These are phyloP conservation scores for Protomyces lactucae-debilis DNA, from an alignment of 1,139 yeast genomes.

Conservation along the genomic window DNA sequence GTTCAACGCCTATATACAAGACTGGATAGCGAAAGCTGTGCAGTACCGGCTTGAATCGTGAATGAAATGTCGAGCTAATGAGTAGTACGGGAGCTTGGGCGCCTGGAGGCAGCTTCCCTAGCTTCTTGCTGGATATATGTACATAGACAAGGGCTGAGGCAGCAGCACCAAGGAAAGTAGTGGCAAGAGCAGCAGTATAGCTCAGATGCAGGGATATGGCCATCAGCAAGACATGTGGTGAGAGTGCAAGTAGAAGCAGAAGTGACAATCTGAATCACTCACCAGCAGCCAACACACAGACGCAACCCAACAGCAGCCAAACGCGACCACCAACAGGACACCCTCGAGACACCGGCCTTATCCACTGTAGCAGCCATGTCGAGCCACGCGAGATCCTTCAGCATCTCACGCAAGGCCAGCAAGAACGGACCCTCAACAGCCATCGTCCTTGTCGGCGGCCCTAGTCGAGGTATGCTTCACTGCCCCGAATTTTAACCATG, in stretches of 20 bases:
- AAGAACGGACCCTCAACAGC: constrained; percentile 21
- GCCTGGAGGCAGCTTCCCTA: background rate
- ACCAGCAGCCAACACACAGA: background rate
- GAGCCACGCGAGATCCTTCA: constrained; percentile 12
- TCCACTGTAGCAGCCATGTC: background rate
- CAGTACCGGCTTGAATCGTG: constrained; percentile 22
- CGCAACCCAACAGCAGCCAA: too few species aligned
- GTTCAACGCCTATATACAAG: constrained; percentile 12
- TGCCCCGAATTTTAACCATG: background rate
- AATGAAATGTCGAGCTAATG: constrained; percentile 10
- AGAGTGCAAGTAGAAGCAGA: too few species aligned
- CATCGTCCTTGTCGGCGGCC: constrained; percentile 47
- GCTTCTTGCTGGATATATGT: background rate
- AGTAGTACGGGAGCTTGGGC: background rate
- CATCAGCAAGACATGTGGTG: too few species aligned
- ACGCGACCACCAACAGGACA: too few species aligned
- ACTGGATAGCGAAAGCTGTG: constrained; percentile 21
- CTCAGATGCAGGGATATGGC: too few species aligned
- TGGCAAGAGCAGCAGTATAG: background rate
- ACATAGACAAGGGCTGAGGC: background rate
- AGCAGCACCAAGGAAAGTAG: background rate
- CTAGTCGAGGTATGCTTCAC: constrained; percentile 39
- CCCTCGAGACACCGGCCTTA: too few species aligned
- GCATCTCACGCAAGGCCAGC: constrained; percentile 21
- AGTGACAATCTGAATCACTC: background rate